These are phyloP conservation scores for Erythrobasidium hasegawianum DNA, from an alignment of 1,284 basidiomycete genomes.

Conservation along the genomic window DNA sequence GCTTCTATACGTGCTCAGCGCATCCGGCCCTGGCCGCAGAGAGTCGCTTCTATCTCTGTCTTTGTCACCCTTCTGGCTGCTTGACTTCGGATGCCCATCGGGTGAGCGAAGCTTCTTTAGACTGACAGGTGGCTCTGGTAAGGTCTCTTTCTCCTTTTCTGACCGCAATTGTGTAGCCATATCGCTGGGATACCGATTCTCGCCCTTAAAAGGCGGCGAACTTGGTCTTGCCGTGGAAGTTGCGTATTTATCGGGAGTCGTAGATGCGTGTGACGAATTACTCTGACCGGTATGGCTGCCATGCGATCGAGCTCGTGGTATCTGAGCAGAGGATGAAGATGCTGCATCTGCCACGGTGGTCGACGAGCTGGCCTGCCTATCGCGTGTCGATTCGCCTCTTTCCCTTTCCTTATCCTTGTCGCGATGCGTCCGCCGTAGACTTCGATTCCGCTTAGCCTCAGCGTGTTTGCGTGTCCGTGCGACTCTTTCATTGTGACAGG, in stretches of 20 bases:
- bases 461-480: slow-evolving; percentile 84
- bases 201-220: no score
- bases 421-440: slow-evolving; percentile 19
- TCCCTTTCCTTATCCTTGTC: slow-evolving; percentile 7
- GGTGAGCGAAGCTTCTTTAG: slow-evolving; percentile 24
- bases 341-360: no score
- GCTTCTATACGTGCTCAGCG: not conserved
- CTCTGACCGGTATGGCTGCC: no score
- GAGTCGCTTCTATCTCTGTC: not conserved
- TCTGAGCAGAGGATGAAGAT: no score
- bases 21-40: not conserved
- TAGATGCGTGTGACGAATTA: no score
- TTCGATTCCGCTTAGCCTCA: slow-evolving; percentile 59
- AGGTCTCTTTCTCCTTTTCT: not conserved
- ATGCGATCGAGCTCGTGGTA: no score
- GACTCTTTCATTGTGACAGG: slow-evolving; percentile 94
- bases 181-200: no score
- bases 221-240: no score
- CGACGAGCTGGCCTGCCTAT: no score
- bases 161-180: not conserved
- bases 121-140: slow-evolving; percentile 26
- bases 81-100: not conserved
- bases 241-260: no score
- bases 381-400: not conserved
- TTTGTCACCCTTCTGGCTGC: no score